These are phyloP conservation scores for Tetrahymena malaccensis DNA, from an alignment of 73 alveolate species.

Conservation along the genomic window DNA sequence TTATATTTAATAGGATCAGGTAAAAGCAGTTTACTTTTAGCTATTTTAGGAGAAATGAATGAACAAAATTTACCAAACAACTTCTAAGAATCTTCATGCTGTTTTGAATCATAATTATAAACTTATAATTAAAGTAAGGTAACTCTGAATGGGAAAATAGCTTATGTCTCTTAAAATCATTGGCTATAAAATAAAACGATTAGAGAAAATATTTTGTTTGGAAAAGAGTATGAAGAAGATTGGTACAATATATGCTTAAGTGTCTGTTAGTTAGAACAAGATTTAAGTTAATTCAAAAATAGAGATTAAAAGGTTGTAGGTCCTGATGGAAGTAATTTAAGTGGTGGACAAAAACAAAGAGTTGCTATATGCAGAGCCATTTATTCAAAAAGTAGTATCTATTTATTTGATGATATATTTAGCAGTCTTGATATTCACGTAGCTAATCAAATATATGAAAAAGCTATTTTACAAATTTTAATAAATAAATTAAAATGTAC, in stretches of 20 bases:
- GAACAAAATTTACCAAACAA: not conserved
- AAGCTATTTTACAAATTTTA: slow-evolving; percentile 50
- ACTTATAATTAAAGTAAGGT: slow-evolving; percentile 22
- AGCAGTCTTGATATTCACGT: slow-evolving; percentile 70
- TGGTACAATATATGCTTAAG: slow-evolving; percentile 53
- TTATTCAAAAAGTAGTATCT: slow-evolving; percentile 60
- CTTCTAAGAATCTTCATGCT: not conserved
- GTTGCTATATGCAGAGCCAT: slow-evolving; percentile 75
- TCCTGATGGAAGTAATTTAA: slow-evolving; percentile 73
- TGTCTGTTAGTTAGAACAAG: slow-evolving; percentile 71
- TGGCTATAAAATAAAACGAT: slow-evolving; percentile 76
- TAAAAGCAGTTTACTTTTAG: not conserved
- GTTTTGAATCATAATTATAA: not conserved
- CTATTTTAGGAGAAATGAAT: not conserved
- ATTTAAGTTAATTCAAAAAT: slow-evolving; percentile 49
- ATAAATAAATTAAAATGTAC: slow-evolving; percentile 47
- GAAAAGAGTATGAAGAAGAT: slow-evolving; percentile 54
- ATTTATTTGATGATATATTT: slow-evolving; percentile 79
- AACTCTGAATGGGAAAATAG: slow-evolving; percentile 42
- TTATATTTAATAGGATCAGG: not conserved
- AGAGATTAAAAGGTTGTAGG: slow-evolving; percentile 69
- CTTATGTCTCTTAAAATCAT: slow-evolving; percentile 68
- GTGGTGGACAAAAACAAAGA: slow-evolving; percentile 86
- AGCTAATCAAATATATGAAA: slow-evolving; percentile 53
- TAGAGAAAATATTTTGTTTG: slow-evolving; percentile 79